phyloP scores from a whole-genome alignment of 305 asterid genomes.

The Fraxinus baroniana region DNA sequence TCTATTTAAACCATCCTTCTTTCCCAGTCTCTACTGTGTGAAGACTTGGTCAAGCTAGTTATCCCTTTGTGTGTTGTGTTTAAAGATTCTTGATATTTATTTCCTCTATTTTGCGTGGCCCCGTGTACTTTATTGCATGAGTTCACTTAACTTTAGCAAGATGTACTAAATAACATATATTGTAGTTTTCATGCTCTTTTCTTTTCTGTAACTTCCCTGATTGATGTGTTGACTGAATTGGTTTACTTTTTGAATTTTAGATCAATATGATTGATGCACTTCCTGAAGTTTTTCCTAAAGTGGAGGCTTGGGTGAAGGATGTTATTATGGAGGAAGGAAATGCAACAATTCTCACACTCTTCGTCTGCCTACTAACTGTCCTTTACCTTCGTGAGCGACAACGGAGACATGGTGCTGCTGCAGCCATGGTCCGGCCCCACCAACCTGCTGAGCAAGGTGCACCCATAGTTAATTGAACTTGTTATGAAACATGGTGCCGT shows the following conservation, averaged over 20 bases:
- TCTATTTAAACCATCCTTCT: background rate
- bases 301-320: conserved; percentile 82
- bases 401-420: conserved; percentile 64
- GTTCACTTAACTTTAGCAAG: background rate
- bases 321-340: conserved; percentile 96
- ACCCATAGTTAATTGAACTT: conserved; percentile 35
- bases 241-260: no score
- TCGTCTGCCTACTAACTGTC: conserved; percentile 85
- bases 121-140: background rate
- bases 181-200: background rate
- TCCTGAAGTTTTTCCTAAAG: conserved; percentile 71
- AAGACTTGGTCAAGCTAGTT: background rate
- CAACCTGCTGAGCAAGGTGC: conserved; percentile 53
- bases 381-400: conserved; percentile 90
- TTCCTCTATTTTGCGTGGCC: background rate
- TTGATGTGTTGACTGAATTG: background rate
- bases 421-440: conserved; percentile 48
- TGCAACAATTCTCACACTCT: conserved; percentile 88
- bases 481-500: background rate
- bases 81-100: background rate
- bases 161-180: background rate
- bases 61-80: background rate
- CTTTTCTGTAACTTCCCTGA: background rate
- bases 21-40: background rate
- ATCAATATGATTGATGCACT: no score